Percentiles rank a stretch among this genome's conserved stretches.
These are phyloP conservation scores for Trichoderma afroharzianum DNA, from an alignment of 2,329 filamentous ascomycete genomes.

Conservation along the genomic window DNA sequence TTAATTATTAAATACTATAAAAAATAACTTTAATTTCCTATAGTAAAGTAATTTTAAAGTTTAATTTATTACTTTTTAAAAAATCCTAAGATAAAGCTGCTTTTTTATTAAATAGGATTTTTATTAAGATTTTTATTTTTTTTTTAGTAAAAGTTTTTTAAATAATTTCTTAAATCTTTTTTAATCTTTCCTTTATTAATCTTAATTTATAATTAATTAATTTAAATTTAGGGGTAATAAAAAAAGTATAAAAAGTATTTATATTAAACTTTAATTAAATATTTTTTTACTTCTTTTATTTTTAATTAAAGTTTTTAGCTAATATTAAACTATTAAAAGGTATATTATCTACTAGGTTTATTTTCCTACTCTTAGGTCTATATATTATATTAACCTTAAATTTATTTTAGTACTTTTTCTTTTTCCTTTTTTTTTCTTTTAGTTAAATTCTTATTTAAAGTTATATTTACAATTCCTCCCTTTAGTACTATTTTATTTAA, in stretches of 20 bases:
- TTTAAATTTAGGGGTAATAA: neutral
- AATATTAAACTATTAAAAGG: neutral
- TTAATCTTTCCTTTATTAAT: neutral
- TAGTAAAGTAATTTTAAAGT: no score
- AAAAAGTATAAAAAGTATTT: neutral
- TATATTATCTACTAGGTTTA: neutral
- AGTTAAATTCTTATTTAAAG: neutral
- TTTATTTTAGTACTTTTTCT: neutral
- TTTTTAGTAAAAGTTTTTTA: neutral
- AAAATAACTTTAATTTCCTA: no score
- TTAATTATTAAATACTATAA: no score
- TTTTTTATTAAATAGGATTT: neutral
- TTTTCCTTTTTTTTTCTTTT: neutral
- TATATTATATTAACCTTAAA: neutral
- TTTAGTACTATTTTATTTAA: no score
- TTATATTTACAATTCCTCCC: neutral
- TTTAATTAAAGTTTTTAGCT: neutral
- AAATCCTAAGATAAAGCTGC: neutral
- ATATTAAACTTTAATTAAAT: neutral
- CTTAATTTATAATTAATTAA: neutral
- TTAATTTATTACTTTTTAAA: neutral
- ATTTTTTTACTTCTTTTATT: neutral
- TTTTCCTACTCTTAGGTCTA: neutral
- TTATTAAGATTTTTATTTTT: neutral
- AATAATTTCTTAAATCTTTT: neutral